These are phyloP conservation scores for Lachancea fermentati DNA, from an alignment of 805 yeast species.

Conservation along the genomic window DNA sequence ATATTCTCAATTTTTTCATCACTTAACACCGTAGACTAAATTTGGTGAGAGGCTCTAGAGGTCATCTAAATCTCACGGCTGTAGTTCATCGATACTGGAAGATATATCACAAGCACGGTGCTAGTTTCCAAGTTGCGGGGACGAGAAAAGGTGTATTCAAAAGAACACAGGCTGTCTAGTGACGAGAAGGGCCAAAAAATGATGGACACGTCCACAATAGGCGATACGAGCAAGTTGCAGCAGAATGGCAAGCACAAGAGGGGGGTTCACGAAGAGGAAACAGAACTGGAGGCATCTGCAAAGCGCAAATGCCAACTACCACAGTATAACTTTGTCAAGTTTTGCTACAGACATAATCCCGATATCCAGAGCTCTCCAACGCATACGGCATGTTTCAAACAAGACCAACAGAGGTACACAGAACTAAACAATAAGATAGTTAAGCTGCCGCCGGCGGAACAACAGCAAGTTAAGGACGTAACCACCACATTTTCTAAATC, in stretches of 20 bases:
- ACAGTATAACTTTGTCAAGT: conserved; percentile 53
- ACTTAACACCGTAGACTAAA: neutral
- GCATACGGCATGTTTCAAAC: conserved; percentile 25
- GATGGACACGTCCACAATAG: neutral
- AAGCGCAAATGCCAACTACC: conserved; percentile 17
- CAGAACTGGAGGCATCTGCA: neutral
- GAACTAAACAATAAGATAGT: conserved; percentile 29
- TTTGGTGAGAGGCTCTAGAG: neutral
- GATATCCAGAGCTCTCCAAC: conserved; percentile 52
- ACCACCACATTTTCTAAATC: conserved; percentile 56
- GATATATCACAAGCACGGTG: neutral
- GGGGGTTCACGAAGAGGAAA: neutral
- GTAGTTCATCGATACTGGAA: neutral
- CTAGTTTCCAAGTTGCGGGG: neutral
- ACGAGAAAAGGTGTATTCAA: neutral
- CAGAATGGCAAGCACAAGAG: neutral
- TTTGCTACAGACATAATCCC: conserved; percentile 92
- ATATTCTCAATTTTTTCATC: neutral
- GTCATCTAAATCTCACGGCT: neutral
- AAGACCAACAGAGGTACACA: conserved; percentile 21
- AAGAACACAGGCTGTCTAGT: too few species aligned
- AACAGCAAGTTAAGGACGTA: conserved; percentile 64
- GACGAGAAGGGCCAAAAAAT: neutral
- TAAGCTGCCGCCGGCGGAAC: conserved; percentile 67
- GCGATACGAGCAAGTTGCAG: neutral